Evolutionary conservation across 2,329 filamentous ascomycete species (phyloP).

Genomic region (Corniculantispora saksenae): DNA sequence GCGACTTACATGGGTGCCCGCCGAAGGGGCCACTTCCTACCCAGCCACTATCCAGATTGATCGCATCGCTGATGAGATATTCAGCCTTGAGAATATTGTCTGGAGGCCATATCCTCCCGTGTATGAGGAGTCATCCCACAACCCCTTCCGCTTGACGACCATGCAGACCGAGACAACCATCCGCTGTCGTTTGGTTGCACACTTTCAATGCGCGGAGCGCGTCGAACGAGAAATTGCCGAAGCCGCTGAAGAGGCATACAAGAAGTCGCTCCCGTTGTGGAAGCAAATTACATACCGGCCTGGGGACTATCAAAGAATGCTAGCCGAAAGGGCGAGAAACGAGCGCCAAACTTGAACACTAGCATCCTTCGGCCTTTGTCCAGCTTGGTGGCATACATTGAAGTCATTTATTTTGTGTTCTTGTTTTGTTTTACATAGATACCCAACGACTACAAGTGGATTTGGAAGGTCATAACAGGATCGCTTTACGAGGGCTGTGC

Average conservation of each 20-base stretch:
- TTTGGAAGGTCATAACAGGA: not conserved
- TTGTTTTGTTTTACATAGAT: no score
- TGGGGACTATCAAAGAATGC: constrained; percentile 1
- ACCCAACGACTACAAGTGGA: no score
- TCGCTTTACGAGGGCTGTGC: not conserved
- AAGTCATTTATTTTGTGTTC: no score
- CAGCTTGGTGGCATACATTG: not conserved
- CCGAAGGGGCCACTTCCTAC: not conserved
- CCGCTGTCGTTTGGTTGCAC: not conserved
- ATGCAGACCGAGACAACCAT: not conserved
- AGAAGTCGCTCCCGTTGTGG: not conserved
- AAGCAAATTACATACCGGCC: not conserved
- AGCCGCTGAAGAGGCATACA: not conserved
- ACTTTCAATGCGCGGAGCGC: constrained; percentile 18
- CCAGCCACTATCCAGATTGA: not conserved
- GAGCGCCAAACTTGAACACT: not conserved
- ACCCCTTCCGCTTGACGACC: not conserved
- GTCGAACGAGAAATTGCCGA: constrained; percentile 7
- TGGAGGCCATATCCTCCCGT: not conserved
- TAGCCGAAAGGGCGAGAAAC: not conserved
- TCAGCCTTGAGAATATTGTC: not conserved
- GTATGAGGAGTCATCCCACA: not conserved
- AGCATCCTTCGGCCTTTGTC: not conserved
- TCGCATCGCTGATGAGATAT: not conserved
- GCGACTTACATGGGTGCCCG: not conserved